phyloP scores from a whole-genome alignment of 1,284 basidiomycete species.

The Phellopilus nigrolimitatus region DNA sequence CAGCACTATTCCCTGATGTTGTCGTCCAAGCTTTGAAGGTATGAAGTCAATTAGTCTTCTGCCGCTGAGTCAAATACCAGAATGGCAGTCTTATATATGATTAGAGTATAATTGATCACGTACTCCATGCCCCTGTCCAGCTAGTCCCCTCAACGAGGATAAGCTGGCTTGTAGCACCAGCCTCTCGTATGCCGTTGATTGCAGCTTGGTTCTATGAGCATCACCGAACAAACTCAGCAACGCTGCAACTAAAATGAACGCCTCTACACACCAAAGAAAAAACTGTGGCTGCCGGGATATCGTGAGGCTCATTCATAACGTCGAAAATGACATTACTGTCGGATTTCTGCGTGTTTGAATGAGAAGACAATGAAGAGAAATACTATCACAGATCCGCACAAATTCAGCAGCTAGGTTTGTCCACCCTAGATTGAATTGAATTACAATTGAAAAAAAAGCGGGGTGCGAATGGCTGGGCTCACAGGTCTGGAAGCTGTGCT shows the following conservation, averaged over 20 bases:
- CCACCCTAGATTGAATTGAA: constrained; percentile 40
- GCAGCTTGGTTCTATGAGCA: constrained; percentile 49
- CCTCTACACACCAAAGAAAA: constrained; percentile 37
- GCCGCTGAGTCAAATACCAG: no score
- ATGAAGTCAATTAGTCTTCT: neutral
- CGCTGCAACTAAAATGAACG: neutral
- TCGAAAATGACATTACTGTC: constrained; percentile 56
- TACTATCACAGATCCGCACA: constrained; percentile 31
- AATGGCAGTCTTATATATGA: neutral
- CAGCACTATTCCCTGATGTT: constrained; percentile 50
- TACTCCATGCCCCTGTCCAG: constrained; percentile 35
- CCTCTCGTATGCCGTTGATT: constrained; percentile 55
- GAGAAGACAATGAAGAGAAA: neutral
- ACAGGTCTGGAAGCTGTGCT: constrained; percentile 48
- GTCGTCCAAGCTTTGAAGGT: constrained; percentile 41
- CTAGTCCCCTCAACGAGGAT: constrained; percentile 39
- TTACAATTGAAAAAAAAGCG: neutral
- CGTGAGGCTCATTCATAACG: constrained; percentile 60
- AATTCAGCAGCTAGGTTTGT: constrained; percentile 50
- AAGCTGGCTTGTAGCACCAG: constrained; percentile 52
- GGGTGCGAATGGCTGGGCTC: constrained; percentile 22
- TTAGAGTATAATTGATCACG: constrained; percentile 20
- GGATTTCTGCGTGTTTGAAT: constrained; percentile 34
- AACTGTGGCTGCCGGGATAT: constrained; percentile 43
- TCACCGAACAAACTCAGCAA: constrained; percentile 7